Percentiles rank a stretch among this genome's conserved stretches.
These are phyloP conservation scores for Orychophragmus violaceus DNA, from an alignment of 345 rosid genomes.

Conservation along the genomic window DNA sequence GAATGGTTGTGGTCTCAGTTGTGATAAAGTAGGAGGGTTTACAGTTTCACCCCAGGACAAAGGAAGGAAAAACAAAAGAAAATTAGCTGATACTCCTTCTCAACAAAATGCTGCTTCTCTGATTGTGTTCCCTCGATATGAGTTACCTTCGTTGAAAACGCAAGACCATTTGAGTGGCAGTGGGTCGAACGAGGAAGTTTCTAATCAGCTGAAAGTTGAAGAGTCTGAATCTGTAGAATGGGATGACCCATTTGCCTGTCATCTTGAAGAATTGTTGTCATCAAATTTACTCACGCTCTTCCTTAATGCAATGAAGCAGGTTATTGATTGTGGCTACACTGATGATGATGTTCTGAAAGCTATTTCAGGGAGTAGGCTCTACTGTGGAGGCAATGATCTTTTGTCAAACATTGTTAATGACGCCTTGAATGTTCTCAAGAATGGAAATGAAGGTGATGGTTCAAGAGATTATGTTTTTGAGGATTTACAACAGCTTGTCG, in stretches of 20 bases:
- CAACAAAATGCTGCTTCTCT: constrained; percentile 8
- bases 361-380: constrained; percentile 37
- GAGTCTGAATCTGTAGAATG: constrained; percentile 67
- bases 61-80: constrained; percentile 84
- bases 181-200: not conserved
- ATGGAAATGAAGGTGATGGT: constrained; percentile 41
- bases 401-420: constrained; percentile 48
- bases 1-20: constrained; percentile 12
- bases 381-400: constrained; percentile 39
- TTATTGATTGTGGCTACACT: constrained; percentile 40
- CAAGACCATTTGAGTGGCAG: constrained; percentile 6
- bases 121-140: constrained; percentile 35
- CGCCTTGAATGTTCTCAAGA: constrained; percentile 56
- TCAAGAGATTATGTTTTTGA: constrained; percentile 36
- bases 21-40: constrained; percentile 24
- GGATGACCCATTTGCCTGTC: constrained; percentile 76
- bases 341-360: constrained; percentile 39
- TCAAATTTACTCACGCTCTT: constrained; percentile 33
- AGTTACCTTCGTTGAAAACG: constrained; percentile 22
- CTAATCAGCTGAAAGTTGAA: constrained; percentile 6
- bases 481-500: constrained; percentile 50
- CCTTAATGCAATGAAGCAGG: constrained; percentile 36
- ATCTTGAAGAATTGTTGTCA: constrained; percentile 62
- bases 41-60: constrained; percentile 57
- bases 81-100: constrained; percentile 79